Evolutionary conservation across 371 early-diverging fungal species (phyloP), one percentile per base, ranked within the genome.

Genomic region (Mycotypha africana): DNA sequence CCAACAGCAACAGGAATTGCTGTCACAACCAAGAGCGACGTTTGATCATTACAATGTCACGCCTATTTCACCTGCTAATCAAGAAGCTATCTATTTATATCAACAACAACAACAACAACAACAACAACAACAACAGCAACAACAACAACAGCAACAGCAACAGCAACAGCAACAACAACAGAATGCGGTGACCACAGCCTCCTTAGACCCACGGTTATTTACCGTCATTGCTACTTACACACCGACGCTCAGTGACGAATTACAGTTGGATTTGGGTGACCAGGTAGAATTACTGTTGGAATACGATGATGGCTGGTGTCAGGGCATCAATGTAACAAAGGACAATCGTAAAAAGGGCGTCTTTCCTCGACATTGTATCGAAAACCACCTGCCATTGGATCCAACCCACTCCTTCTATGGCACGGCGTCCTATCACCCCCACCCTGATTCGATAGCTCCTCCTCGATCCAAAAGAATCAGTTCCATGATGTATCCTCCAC

Each of bases 291-390:
- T 82, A 12, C 41, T 77, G 35, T 63, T 65, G 9, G 78, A 77
- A 45, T 81, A 70, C 30, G 81, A 81, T 45, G 81, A 81, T 53
- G 81, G 81, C 0, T 81, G 81, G 81, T 69, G 69, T 23, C 57
- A 70, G 46, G 78, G 78, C 12, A 47, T 73, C 45, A 81, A 81
- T 42, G 49, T 74, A 7, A 60, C 77, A 23, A 60, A 63, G 6
- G 73, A 67, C 1, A 56, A 69, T 12, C 43, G 47, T 14, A n/a
- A n/a, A n/a, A 63, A 71, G 49, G 81, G 81, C 14, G 77, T 78
- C 1, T 76, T 81, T 59, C 81, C 81, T 1, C 56, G 70, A 34
- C 73, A 74, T 47, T 78, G 78, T 47, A 56, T 81, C 16, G 72
- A 74, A n/a, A n/a, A n/a, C n/a, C n/a, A n/a, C n/a, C n/a, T n/a